These are phyloP conservation scores for Colletotrichum zoysiae DNA, from an alignment of 2,329 filamentous ascomycete species.

Conservation along the genomic window DNA sequence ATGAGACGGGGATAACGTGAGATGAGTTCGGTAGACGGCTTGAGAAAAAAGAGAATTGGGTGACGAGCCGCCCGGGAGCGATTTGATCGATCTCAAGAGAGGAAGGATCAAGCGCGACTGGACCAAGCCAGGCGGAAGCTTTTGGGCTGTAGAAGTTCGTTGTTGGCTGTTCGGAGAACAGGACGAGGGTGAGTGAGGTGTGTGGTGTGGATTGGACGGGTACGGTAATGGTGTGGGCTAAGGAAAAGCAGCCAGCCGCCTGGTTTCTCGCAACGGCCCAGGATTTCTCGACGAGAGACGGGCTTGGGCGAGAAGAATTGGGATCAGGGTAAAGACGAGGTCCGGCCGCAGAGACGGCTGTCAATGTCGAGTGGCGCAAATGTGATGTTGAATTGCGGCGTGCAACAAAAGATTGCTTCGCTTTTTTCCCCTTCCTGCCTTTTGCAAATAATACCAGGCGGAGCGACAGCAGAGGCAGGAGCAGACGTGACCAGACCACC, in stretches of 20 bases:
- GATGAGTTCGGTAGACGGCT: slow-evolving; percentile 26
- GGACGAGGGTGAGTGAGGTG: slow-evolving; percentile 27
- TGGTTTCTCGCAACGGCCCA: slow-evolving; percentile 33
- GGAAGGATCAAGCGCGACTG: slow-evolving; percentile 27
- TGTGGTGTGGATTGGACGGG: slow-evolving; percentile 31
- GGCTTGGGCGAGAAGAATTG: slow-evolving; percentile 19
- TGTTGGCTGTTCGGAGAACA: slow-evolving; percentile 44
- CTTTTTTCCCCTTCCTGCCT: slow-evolving; percentile 40
- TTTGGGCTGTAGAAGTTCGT: slow-evolving; percentile 38
- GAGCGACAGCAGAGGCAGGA: slow-evolving; percentile 39
- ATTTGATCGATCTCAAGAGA: slow-evolving; percentile 6
- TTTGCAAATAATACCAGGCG: slow-evolving; percentile 42
- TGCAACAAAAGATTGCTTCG: slow-evolving; percentile 34
- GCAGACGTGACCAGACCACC: slow-evolving; percentile 42
- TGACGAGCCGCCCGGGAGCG: slow-evolving; percentile 8
- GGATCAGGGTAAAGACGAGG: slow-evolving; percentile 19
- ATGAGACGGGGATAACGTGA: slow-evolving; percentile 35
- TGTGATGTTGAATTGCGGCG: slow-evolving; percentile 27
- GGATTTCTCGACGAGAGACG: slow-evolving; percentile 33
- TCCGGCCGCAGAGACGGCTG: slow-evolving; percentile 28
- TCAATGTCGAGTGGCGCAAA: slow-evolving; percentile 29
- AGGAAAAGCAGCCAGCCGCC: slow-evolving; percentile 42
- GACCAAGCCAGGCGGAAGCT: slow-evolving; percentile 18
- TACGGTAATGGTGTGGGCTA: slow-evolving; percentile 39
- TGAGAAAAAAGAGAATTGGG: slow-evolving; percentile 26